Evolutionary conservation across 306 rosid genomes (phyloP).

Genomic region (Delonix regia): DNA sequence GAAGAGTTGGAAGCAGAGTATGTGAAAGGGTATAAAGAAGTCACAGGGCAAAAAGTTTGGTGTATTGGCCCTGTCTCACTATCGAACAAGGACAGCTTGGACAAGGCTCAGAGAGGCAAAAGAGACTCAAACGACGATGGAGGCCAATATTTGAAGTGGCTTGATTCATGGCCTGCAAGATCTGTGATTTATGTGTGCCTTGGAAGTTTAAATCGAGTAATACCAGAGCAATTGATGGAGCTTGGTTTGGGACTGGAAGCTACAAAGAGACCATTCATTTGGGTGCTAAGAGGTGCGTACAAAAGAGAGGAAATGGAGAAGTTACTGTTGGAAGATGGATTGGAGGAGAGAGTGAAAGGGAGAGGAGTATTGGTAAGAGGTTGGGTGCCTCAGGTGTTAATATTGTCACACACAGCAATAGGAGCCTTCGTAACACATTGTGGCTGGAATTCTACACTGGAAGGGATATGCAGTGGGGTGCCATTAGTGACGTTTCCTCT

Average conservation of each 20-base stretch:
- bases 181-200: constrained; percentile 59
- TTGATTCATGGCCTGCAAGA: constrained; percentile 45
- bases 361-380: constrained; percentile 57
- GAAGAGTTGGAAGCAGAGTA: constrained; percentile 49
- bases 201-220: constrained; percentile 52
- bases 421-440: constrained; percentile 67
- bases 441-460: constrained; percentile 68
- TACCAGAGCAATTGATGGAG: constrained; percentile 48
- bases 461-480: constrained; percentile 51
- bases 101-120: constrained; percentile 52
- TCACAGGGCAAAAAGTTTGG: constrained; percentile 38
- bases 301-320: constrained; percentile 34
- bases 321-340: constrained; percentile 42
- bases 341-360: constrained; percentile 52
- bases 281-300: constrained; percentile 57
- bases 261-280: constrained; percentile 60
- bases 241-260: constrained; percentile 63
- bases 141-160: constrained; percentile 52
- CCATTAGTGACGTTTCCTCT: constrained; percentile 62
- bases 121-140: constrained; percentile 20
- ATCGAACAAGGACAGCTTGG: constrained; percentile 33
- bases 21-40: constrained; percentile 24
- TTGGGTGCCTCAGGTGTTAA: constrained; percentile 62
- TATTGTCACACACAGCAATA: constrained; percentile 50
- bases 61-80: constrained; percentile 61